phyloP scores from a whole-genome alignment of 805 yeast species.

The Saccharomycopsis vini region DNA sequence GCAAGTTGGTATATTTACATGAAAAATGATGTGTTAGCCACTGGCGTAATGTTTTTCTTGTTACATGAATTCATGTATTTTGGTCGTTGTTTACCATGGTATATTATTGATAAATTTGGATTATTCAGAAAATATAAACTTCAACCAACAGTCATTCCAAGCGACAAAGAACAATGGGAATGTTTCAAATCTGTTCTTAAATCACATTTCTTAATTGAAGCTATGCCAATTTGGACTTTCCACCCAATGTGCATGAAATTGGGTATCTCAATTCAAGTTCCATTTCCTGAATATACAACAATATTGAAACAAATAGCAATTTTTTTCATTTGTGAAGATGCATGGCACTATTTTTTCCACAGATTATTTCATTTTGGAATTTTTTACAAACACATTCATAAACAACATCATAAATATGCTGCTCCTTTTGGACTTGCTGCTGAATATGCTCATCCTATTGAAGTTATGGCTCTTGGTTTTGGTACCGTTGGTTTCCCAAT shows the following conservation, averaged over 20 bases:
- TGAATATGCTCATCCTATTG: conserved; percentile 79
- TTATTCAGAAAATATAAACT: conserved; percentile 81
- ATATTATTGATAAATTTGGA: conserved; percentile 75
- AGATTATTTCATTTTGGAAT: conserved; percentile 62
- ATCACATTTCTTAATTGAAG: conserved; percentile 88
- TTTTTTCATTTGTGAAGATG: conserved; percentile 81
- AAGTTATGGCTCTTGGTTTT: conserved; percentile 66
- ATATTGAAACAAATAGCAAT: conserved; percentile 59
- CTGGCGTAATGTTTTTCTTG: conserved; percentile 75
- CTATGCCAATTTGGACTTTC: conserved; percentile 94
- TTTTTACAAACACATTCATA: conserved; percentile 69
- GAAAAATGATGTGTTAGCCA: conserved; percentile 83
- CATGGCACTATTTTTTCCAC: conserved; percentile 78
- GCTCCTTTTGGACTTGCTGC: conserved; percentile 84
- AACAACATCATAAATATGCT: conserved; percentile 77
- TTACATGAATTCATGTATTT: conserved; percentile 87
- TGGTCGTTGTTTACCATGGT: conserved; percentile 90
- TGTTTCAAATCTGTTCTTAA: conserved; percentile 78
- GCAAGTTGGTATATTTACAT: conserved; percentile 80
- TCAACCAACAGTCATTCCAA: conserved; percentile 78
- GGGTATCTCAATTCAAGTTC: conserved; percentile 71
- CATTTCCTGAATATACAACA: conserved; percentile 64
- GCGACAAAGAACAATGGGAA: conserved; percentile 82
- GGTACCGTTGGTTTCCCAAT: conserved; percentile 80
- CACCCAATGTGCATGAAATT: conserved; percentile 82